These are phyloP conservation scores for Mollisiaceae sp. DNA, from an alignment of 2,329 filamentous ascomycete genomes.

Conservation along the genomic window DNA sequence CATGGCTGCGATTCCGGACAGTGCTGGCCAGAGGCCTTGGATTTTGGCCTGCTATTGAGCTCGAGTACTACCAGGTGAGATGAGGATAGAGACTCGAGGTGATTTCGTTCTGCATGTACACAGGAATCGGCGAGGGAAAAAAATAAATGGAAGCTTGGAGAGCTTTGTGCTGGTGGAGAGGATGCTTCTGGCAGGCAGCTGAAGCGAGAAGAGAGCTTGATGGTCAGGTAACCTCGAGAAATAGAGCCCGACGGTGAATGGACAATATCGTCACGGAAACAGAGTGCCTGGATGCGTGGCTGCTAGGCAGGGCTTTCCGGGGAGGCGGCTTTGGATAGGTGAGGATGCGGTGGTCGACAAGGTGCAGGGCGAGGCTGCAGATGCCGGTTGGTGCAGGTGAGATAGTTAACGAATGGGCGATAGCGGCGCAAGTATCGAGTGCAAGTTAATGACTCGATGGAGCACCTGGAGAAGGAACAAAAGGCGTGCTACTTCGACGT, in stretches of 20 bases:
- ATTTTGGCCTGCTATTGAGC: constrained; percentile 17
- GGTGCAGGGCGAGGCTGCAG: constrained; percentile 28
- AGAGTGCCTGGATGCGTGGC: constrained; percentile 32
- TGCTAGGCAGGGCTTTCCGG: constrained; percentile 30
- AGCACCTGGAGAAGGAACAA: constrained; percentile 12
- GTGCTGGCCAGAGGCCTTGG: constrained; percentile 23
- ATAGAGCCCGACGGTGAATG: constrained; percentile 15
- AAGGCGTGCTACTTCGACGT: constrained; percentile 12
- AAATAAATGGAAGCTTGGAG: constrained; percentile 17
- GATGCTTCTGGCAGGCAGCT: constrained; percentile 20
- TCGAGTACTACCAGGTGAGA: constrained; percentile 42
- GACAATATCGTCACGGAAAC: constrained; percentile 17
- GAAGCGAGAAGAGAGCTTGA: constrained; percentile 19
- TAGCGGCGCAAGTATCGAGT: constrained; percentile 30
- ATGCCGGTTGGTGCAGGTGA: constrained; percentile 19
- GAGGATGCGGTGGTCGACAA: constrained; percentile 15
- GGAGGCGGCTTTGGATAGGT: constrained; percentile 27
- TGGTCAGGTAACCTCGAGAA: constrained; percentile 20
- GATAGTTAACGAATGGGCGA: constrained; percentile 22
- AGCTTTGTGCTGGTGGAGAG: constrained; percentile 15
- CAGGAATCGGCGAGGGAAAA: constrained; percentile 18
- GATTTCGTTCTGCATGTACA: constrained; percentile 46
- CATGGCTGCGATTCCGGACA: constrained; percentile 39
- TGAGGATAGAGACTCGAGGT: constrained; percentile 44
- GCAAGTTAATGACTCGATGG: constrained; percentile 38